Base-by-base conservation (phyloP, 2,329 filamentous ascomycete species). In the Diaporthe sp. region DNA sequence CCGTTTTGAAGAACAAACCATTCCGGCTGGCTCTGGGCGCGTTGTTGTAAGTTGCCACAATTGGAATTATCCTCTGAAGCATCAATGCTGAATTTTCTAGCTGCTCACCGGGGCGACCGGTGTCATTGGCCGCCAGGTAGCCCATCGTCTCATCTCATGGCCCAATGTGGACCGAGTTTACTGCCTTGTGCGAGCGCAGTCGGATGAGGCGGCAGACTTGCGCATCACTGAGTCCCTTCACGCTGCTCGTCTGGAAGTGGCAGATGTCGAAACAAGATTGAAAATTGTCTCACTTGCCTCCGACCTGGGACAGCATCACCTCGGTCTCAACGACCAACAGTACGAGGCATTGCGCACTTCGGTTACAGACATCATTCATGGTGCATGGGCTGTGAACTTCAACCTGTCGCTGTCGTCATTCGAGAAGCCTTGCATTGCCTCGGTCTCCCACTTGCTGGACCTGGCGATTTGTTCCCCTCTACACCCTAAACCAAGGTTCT, bases 51-150 rank as follows among this genome's bases (percentile, higher is more conserved):
- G 82, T 81, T 22, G 8, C 5, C n/a, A 22, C 39, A 22, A 10
- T 39, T 46, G 17, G 25, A 51, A 15, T 1, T 10, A 19, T 51
- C 13, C n/a, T 6, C 53, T n/a, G 28, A 51, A n/a, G n/a, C 17
- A 42, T 10, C 37, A 7, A 25, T 44, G 17, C 39, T 39, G 46
- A 65, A 83, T 81, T 78, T 91, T 22, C 81, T 37, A 68, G 62
- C 31, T 68, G 15, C 31, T 93, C 13, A 93, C 91, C 2, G 92
- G 92, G 12, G 88, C 88, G 0, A 93, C 92, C 0, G 92, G 92
- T 0, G 89, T 89, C 6, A 83, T 93, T 0, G 92, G 92, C 4
- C 87, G 89, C 0, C 90, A 92, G 72, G 82, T 91, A 0, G 84
- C 91, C 3, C 87, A 89, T 0, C 87, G 92, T 17, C 85, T 93